Percentiles rank a stretch among this genome's conserved stretches.
Conservation (phyloP, 495 filamentous ascomycete species). For the Aspergillus funiculosus region DNA sequence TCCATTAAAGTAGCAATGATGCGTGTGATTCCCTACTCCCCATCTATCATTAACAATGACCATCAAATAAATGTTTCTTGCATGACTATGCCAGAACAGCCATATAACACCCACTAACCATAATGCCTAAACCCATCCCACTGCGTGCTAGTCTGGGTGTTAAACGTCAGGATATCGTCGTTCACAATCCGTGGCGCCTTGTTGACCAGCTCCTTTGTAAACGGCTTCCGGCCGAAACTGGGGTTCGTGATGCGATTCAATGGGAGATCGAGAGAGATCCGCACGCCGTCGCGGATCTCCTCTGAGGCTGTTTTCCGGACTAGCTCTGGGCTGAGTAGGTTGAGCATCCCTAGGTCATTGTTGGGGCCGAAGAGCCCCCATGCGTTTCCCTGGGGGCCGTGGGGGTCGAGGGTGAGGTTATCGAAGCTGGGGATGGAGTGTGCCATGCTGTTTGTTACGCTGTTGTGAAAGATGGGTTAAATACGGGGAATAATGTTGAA, state of each 20-base stretch:
- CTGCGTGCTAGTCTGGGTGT: slow-evolving; percentile 52
- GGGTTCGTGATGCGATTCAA: slow-evolving; percentile 28
- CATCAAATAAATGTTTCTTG: too few relatives aligned
- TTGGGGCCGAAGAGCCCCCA: slow-evolving; percentile 46
- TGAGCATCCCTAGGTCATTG: slow-evolving; percentile 47
- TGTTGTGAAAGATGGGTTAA: neutral
- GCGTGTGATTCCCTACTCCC: slow-evolving; percentile 44
- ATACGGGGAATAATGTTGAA: neutral
- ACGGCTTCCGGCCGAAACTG: slow-evolving; percentile 27
- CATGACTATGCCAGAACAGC: neutral
- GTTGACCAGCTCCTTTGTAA: slow-evolving; percentile 29
- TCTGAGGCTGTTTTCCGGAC: slow-evolving; percentile 36
- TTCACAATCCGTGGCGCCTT: slow-evolving; percentile 45
- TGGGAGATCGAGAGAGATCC: slow-evolving; percentile 40
- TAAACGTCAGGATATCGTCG: slow-evolving; percentile 57
- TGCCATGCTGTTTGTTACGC: slow-evolving; percentile 3
- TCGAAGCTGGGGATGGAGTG: slow-evolving; percentile 33
- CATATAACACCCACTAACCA: slow-evolving; percentile 24
- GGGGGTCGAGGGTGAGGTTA: slow-evolving; percentile 39
- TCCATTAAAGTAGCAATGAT: slow-evolving; percentile 56
- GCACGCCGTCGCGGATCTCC: slow-evolving; percentile 48
- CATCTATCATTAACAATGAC: neutral
- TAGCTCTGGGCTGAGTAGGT: slow-evolving; percentile 44
- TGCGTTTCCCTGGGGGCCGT: slow-evolving; percentile 43
- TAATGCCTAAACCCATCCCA: slow-evolving; percentile 55